These are phyloP conservation scores for Ettlia oleoabundans DNA, from an alignment of 139 green algal genomes.

Conservation along the genomic window DNA sequence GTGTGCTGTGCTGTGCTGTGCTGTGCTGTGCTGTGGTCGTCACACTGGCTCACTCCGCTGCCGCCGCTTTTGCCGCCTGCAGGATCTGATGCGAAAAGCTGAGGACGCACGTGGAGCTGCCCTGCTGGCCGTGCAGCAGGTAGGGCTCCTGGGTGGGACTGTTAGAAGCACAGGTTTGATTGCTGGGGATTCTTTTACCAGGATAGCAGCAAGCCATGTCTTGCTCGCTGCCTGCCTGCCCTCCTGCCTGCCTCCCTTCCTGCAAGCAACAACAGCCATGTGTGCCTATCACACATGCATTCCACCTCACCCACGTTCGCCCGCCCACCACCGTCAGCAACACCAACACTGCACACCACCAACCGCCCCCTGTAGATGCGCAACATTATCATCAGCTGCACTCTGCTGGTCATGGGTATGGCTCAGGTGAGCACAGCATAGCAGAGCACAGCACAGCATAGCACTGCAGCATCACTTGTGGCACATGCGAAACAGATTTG, in stretches of 20 bases:
- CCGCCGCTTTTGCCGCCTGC: too few species aligned
- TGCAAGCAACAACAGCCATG: too few species aligned
- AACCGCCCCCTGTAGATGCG: conserved; percentile 17
- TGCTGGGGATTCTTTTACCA: neutral
- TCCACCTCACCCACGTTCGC: too few species aligned
- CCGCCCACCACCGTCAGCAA: too few species aligned
- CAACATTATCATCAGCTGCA: conserved; percentile 8
- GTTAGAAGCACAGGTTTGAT: neutral
- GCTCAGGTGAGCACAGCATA: neutral
- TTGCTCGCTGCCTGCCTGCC: too few species aligned
- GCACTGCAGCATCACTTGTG: neutral
- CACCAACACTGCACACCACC: too few species aligned
- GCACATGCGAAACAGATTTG: neutral
- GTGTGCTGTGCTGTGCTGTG: too few species aligned
- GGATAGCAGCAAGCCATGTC: too few species aligned
- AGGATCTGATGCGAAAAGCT: conserved; percentile 22
- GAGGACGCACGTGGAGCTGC: conserved; percentile 13
- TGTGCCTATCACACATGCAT: too few species aligned
- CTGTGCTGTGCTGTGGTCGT: too few species aligned
- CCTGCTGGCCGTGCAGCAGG: conserved; percentile 30
- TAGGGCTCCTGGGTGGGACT: neutral
- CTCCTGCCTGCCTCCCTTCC: too few species aligned
- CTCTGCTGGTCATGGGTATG: conserved; percentile 33
- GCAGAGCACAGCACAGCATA: neutral
- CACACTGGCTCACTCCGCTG: too few species aligned